Percentiles rank a stretch among this genome's conserved stretches.
phyloP scores from a whole-genome alignment of 208 protist species.

The Crithidia sp. region DNA sequence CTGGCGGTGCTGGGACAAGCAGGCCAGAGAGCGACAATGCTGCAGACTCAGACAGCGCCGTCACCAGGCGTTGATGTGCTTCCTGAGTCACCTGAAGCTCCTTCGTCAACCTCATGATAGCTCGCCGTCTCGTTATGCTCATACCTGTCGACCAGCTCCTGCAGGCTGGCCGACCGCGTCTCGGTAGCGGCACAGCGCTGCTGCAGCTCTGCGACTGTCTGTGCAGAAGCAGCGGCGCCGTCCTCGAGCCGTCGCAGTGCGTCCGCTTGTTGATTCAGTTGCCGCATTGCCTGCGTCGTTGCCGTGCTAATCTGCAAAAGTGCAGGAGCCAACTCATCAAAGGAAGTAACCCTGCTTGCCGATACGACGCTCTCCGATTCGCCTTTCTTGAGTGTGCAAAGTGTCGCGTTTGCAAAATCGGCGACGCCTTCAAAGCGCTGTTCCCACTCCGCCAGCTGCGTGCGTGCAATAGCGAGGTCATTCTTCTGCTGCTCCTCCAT shows the following conservation, averaged over 20 bases:
- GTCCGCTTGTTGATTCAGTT: background rate
- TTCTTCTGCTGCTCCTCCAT: background rate
- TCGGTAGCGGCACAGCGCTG: constrained; percentile 4
- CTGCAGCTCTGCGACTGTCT: constrained; percentile 1
- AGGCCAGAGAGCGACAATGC: background rate
- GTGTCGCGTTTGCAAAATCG: background rate
- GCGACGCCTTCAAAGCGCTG: background rate
- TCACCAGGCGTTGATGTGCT: background rate
- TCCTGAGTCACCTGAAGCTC: background rate
- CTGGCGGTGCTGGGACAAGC: background rate
- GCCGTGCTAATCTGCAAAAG: background rate
- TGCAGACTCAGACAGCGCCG: background rate
- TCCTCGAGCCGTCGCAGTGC: background rate
- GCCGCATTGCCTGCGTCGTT: background rate
- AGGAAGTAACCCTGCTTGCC: background rate
- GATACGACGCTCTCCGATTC: too few relatives aligned
- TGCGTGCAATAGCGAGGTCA: background rate
- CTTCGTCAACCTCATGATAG: background rate
- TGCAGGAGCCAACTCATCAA: background rate
- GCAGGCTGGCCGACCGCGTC: background rate
- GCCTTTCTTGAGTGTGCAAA: background rate
- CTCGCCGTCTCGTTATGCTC: background rate
- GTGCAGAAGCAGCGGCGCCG: background rate
- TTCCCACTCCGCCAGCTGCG: background rate
- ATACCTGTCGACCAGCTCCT: background rate